These are phyloP conservation scores for Carex arenaria DNA, from an alignment of 202 grass and related monocot species.

Conservation along the genomic window DNA sequence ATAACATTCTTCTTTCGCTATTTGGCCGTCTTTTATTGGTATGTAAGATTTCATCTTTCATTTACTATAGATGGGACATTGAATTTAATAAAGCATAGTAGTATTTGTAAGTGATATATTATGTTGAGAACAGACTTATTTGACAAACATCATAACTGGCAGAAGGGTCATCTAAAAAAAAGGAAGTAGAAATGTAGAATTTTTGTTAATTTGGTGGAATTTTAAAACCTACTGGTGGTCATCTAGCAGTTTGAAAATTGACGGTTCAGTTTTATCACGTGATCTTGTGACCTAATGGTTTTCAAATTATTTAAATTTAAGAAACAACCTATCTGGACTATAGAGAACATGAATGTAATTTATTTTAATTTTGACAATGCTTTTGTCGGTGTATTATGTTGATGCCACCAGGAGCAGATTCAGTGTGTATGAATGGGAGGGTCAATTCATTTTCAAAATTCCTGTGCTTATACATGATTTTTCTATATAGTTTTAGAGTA, in stretches of 20 bases:
- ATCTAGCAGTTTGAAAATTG: background rate
- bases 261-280: background rate
- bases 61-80: background rate
- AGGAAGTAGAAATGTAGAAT: background rate
- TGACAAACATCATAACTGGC: background rate
- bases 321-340: background rate
- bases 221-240: background rate
- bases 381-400: background rate
- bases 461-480: too few relatives aligned
- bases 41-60: background rate
- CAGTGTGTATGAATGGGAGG: too few relatives aligned
- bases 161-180: background rate
- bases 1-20: constrained; percentile 76
- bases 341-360: background rate
- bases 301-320: background rate
- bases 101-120: background rate
- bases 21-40: constrained; percentile 53
- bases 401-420: background rate
- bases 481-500: too few relatives aligned
- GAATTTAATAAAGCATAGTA: background rate
- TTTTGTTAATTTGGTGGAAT: background rate
- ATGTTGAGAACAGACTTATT: background rate
- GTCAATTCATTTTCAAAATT: too few relatives aligned
- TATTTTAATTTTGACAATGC: background rate
- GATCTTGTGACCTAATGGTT: background rate